phyloP scores from a whole-genome alignment of 768 basidiomycete genomes.

The Calocybe indica region DNA sequence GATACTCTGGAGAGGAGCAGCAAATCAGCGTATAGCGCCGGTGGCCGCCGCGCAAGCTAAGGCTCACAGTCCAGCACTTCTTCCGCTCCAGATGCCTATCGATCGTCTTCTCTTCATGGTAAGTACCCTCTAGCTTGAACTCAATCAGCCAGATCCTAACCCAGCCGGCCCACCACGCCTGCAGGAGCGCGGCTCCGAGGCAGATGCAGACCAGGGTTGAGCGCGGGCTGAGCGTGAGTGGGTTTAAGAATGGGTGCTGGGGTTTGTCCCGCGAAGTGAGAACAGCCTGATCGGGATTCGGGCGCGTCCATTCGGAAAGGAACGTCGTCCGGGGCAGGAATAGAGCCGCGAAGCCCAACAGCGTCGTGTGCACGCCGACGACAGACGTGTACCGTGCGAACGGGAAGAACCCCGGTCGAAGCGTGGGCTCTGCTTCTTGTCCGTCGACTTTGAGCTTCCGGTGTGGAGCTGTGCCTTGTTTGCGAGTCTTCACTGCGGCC shows the following conservation, averaged over 20 bases:
- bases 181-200: constrained; percentile 45
- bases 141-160: constrained; percentile 54
- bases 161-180: constrained; percentile 72
- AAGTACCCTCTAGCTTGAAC: constrained; percentile 26
- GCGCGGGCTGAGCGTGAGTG: constrained; percentile 56
- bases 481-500: no score
- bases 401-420: no score
- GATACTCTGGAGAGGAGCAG: not conserved
- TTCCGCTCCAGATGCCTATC: constrained; percentile 33
- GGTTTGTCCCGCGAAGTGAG: constrained; percentile 51
- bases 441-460: no score
- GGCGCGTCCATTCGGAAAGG: constrained; percentile 30
- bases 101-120: constrained; percentile 35
- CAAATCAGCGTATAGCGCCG: not conserved
- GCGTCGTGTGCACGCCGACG: constrained; percentile 60
- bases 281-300: constrained; percentile 22
- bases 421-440: no score
- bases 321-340: constrained; percentile 63
- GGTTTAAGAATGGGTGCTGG: constrained; percentile 64
- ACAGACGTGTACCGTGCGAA: constrained; percentile 56
- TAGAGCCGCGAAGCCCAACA: constrained; percentile 60
- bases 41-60: not conserved
- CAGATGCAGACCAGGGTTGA: constrained; percentile 54
- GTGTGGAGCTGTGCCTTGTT: no score
- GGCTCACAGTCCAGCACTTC: constrained; percentile 33